Evolutionary conservation across 768 basidiomycete species (phyloP), one percentile per base, ranked within the genome.

Genomic region (Lactarius deliciosus): DNA sequence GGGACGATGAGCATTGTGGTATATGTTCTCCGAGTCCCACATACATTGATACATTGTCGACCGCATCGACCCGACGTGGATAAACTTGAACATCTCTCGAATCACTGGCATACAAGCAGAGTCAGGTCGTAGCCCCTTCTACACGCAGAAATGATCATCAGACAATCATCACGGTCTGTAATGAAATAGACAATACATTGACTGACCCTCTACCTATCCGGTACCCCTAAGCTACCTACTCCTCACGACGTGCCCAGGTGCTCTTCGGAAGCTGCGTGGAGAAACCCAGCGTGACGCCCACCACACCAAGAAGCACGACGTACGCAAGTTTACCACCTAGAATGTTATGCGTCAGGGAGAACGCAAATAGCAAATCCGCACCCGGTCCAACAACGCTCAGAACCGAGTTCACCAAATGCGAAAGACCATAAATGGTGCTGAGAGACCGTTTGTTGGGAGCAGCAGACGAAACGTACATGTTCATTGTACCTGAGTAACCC

Each of bases 401-500:
- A 65, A 78, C 70, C 34, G 78, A 78, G 36, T 75, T 73, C 38
- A 68, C 64, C 65, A 74, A 69, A 80, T 81, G 75, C 22, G 74
- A 68, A 25, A 77, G 36, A 64, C 89, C 89, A 68, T 90, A 89
- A 22, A 85, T 87, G 1, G 87, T 83, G 11, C 89, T 89, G 9
- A 90, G 79, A 7, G 86, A 83, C 11, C 83, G 82, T 32, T 81
- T 81, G 62, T 87, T 87, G 1, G 89, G 88, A 0, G 88, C 78
- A 10, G 88, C 80, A 5, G 83, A 83, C 8, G 83, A 80, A 64
- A 90, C 85, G 68, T 85, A 88, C 60, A 90, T 87, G 74, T 88
- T 88, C n/a, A 89, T 75, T 57, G 86, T 82, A 32, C 87, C 89
- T 89, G 63, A 34, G 34, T 10, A 34, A 34, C 20, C 1, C 15